phyloP scores from a whole-genome alignment of 495 filamentous ascomycete species.

The Lepidopterella palustris region DNA sequence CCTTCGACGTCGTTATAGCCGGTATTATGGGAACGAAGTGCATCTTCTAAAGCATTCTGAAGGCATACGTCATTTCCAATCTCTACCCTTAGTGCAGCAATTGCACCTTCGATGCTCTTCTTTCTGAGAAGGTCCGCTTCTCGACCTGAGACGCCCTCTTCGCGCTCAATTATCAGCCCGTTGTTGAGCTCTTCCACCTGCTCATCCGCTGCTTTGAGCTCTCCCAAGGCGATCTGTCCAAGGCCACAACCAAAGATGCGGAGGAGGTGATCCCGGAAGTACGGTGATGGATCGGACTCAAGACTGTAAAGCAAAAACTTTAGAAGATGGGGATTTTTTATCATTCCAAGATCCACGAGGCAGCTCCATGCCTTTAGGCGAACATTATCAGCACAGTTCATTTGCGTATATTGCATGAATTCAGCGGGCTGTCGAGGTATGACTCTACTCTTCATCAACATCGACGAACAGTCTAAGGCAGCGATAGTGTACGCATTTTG shows the following conservation, averaged over 20 bases:
- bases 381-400: conserved; percentile 70
- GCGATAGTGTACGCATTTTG: conserved; percentile 85
- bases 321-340: conserved; percentile 55
- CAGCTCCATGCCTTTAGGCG: conserved; percentile 77
- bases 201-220: conserved; percentile 35
- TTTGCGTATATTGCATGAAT: conserved; percentile 73
- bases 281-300: conserved; percentile 73
- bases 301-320: conserved; percentile 64
- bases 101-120: conserved; percentile 67
- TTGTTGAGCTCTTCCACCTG: conserved; percentile 39
- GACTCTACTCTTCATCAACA: conserved; percentile 64
- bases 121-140: conserved; percentile 65
- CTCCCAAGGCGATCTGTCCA: conserved; percentile 74
- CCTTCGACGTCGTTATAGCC: conserved; percentile 67
- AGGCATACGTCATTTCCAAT: conserved; percentile 55
- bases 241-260: conserved; percentile 62
- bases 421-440: conserved; percentile 55
- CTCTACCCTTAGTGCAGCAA: conserved; percentile 67
- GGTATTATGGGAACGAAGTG: conserved; percentile 58
- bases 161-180: conserved; percentile 76
- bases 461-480: conserved; percentile 69
- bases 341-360: conserved; percentile 69
- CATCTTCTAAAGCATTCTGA: conserved; percentile 68
- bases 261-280: conserved; percentile 64
- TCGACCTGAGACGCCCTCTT: conserved; percentile 55